Evolutionary conservation across 192 early-diverging fungal genomes (phyloP).

Genomic region (Endogone sp.): DNA sequence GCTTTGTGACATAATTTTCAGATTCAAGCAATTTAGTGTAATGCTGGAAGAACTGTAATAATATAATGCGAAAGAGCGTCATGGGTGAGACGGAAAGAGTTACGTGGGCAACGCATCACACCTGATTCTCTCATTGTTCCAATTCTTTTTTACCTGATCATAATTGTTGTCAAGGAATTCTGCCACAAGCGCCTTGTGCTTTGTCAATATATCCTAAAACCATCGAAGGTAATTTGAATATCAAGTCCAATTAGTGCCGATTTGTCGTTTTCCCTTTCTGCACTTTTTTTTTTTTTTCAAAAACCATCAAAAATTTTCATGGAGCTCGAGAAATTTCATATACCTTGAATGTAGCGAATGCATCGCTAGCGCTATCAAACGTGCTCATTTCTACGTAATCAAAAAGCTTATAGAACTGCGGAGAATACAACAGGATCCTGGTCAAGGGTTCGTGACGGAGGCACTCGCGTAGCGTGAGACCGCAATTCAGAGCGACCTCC

Average conservation of each 20-base stretch:
- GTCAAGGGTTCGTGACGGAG: constrained; percentile 91
- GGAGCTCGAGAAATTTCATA: background rate
- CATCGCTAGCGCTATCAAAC: constrained; percentile 98
- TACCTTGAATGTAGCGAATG: constrained; percentile 92
- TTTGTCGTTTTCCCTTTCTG: too few species aligned
- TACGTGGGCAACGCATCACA: too few species aligned
- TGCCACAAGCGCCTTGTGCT: constrained; percentile 90
- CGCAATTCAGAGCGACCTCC: constrained; percentile 95
- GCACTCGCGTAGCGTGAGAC: constrained; percentile 96
- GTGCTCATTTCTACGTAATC: constrained; percentile 94
- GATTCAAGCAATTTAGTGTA: constrained; percentile 86
- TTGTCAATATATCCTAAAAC: constrained; percentile 84
- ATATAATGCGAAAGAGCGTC: too few species aligned
- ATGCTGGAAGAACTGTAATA: constrained; percentile 73
- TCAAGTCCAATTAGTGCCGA: too few species aligned
- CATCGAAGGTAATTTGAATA: background rate
- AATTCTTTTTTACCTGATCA: constrained; percentile 70
- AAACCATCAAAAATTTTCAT: too few species aligned
- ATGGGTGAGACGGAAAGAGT: too few species aligned
- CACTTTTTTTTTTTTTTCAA: too few species aligned
- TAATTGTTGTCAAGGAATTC: constrained; percentile 88
- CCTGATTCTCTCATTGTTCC: too few species aligned
- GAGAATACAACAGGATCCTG: constrained; percentile 77
- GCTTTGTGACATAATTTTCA: constrained; percentile 95
- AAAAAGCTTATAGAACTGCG: constrained; percentile 93